Base-by-base conservation (phyloP, 257 asterid species). In the Primulina eburnea region DNA sequence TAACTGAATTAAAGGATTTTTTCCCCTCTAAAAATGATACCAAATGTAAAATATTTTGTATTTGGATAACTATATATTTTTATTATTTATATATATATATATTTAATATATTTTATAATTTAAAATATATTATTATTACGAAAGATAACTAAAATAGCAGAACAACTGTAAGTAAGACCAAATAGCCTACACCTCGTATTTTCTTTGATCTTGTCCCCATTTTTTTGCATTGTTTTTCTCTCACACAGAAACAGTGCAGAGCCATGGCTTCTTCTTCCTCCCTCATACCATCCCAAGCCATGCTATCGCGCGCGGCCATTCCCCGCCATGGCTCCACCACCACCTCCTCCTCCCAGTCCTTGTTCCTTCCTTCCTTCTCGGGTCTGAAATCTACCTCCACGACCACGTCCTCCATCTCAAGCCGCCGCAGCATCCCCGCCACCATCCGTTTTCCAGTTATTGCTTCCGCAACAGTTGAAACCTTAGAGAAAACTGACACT, bases 251-350 rank as follows among this genome's bases (percentile, higher is more conserved):
- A 43, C n/a, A 43, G n/a, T 40, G 73, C 60, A 10, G 58, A 85
- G 81, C 85, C 82, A 90, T 88, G 95, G 97, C 99, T 69, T 82
- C 97, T 53, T 82, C 98, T 60, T 85, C 99, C 52, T 85, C 96
- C 55, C 86, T 89, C 77, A 85, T 95, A 33, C 88, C 91, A 76
- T 94, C 99, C 65, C 97, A 90, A 74, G 96, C 95, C 33, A 81
- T 85, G 63, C 92, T 89, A 77, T 69, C 96, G 26, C 88, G 88
- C 75, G 80, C 94, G 62, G 28, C 89, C 77, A 69, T 71, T 71
- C 81, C 83, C 75, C 85, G 86, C 84, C 90, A 85, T 79, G 90
- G 80, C 79, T 75, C 88, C 73, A 14, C 87, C 75, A 80, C 68
- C 52, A 80, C 68, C 52, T 43, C 73, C 14, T 18, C 78, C 60